Evolutionary conservation across 805 yeast species (phyloP).

Genomic region (Starmerella bombicola): DNA sequence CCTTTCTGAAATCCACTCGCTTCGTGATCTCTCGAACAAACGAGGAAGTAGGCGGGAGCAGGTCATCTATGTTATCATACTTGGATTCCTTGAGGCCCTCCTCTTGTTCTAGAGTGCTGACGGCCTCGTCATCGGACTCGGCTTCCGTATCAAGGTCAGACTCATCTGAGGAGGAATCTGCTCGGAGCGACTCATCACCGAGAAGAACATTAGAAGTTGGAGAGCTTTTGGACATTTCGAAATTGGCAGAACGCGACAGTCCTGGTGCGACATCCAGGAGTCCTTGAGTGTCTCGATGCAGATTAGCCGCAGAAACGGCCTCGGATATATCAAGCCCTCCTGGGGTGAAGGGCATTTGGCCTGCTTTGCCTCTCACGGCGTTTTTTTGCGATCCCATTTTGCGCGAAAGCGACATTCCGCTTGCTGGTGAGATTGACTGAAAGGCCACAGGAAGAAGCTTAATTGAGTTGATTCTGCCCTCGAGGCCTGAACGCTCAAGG

Average conservation of each 20-base stretch:
- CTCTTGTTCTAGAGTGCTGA: neutral
- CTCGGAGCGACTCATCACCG: conserved; percentile 5
- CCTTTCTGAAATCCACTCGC: neutral
- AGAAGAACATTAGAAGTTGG: neutral
- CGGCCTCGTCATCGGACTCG: conserved; percentile 5
- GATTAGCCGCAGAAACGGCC: conserved; percentile 24
- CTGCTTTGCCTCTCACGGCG: conserved; percentile 54
- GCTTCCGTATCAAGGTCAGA: conserved; percentile 11
- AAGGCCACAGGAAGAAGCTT: conserved; percentile 45
- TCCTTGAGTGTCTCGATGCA: conserved; percentile 63
- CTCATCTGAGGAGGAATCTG: conserved; percentile 16
- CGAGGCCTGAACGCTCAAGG: conserved; percentile 62
- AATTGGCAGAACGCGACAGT: conserved; percentile 46
- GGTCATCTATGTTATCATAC: conserved; percentile 32
- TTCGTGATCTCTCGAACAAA: conserved; percentile 31
- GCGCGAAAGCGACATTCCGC: conserved; percentile 62
- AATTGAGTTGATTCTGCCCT: conserved; percentile 52
- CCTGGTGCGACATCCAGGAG: conserved; percentile 78
- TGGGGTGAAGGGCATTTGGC: conserved; percentile 79
- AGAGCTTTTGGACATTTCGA: neutral
- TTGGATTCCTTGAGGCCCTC: conserved; percentile 2
- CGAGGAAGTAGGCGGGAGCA: conserved; percentile 40
- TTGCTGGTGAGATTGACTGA: conserved; percentile 44
- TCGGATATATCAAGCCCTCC: conserved; percentile 54
- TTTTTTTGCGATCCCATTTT: conserved; percentile 50